Evolutionary conservation across 208 protist species (phyloP).

Genomic region (Angomonas deanei): DNA sequence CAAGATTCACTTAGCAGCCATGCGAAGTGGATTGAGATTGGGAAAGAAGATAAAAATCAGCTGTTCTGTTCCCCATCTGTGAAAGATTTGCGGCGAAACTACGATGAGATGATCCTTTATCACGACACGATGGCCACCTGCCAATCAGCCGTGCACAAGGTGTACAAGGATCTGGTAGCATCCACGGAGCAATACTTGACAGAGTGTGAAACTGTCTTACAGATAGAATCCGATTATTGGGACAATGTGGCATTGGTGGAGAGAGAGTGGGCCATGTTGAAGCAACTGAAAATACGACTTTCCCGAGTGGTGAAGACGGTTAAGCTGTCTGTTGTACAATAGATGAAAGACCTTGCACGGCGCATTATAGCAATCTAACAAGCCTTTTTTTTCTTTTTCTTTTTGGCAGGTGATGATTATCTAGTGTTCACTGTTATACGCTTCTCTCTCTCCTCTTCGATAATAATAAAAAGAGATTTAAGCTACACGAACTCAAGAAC

Average conservation of each 20-base stretch:
- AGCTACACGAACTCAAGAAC: too few species aligned
- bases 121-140: slow-evolving; percentile 64
- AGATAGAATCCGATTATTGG: slow-evolving; percentile 41
- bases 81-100: slow-evolving; percentile 24
- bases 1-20: slow-evolving; percentile 27
- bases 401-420: background rate
- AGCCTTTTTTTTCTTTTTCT: background rate
- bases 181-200: slow-evolving; percentile 40
- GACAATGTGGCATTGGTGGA: slow-evolving; percentile 26
- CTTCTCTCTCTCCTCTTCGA: background rate
- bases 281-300: slow-evolving; percentile 22
- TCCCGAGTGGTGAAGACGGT: too few species aligned
- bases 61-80: slow-evolving; percentile 17
- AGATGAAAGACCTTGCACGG: too few species aligned
- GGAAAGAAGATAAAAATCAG: slow-evolving; percentile 10
- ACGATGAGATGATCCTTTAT: slow-evolving; percentile 32
- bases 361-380: background rate
- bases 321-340: too few species aligned
- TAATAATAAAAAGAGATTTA: too few species aligned
- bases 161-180: slow-evolving; percentile 35
- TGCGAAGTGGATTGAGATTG: slow-evolving; percentile 48
- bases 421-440: background rate
- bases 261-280: slow-evolving; percentile 41
- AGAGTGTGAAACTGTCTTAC: slow-evolving; percentile 37
- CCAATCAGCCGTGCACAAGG: slow-evolving; percentile 32